Evolutionary conservation across 768 basidiomycete species (phyloP).

Genomic region (Phaeotremella skinneri): DNA sequence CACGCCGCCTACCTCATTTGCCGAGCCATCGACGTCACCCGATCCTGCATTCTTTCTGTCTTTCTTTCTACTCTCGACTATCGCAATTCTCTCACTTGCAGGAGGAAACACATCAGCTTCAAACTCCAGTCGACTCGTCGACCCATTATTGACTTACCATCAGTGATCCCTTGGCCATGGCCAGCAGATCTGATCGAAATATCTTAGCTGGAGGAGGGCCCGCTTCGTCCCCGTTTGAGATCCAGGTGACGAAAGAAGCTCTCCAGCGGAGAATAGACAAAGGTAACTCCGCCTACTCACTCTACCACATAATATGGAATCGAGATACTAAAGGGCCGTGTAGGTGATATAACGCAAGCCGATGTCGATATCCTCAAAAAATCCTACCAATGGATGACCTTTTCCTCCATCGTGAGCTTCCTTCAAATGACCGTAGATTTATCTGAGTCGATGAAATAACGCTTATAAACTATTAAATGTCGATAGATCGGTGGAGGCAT

Average conservation of each 20-base stretch:
- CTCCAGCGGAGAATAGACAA: conserved; percentile 19
- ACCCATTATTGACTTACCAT: too few species aligned
- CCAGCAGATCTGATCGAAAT: too few species aligned
- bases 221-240: conserved; percentile 20
- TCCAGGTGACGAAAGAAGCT: conserved; percentile 22
- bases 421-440: too few species aligned
- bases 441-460: too few species aligned
- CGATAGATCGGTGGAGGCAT: conserved; percentile 11
- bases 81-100: too few species aligned
- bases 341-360: conserved; percentile 34
- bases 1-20: too few species aligned
- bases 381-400: conserved; percentile 34
- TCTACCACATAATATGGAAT: neutral
- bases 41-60: too few species aligned
- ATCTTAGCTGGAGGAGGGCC: conserved; percentile 3
- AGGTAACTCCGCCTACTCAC: conserved; percentile 11
- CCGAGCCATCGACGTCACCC: too few species aligned
- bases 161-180: too few species aligned
- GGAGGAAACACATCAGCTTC: too few species aligned
- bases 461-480: neutral
- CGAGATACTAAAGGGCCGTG: neutral
- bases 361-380: conserved; percentile 38
- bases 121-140: too few species aligned
- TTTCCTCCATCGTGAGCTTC: conserved; percentile 16
- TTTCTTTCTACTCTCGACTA: too few species aligned